phyloP scores from a whole-genome alignment of 2,329 filamentous ascomycete species.

The Metarhizium album region DNA sequence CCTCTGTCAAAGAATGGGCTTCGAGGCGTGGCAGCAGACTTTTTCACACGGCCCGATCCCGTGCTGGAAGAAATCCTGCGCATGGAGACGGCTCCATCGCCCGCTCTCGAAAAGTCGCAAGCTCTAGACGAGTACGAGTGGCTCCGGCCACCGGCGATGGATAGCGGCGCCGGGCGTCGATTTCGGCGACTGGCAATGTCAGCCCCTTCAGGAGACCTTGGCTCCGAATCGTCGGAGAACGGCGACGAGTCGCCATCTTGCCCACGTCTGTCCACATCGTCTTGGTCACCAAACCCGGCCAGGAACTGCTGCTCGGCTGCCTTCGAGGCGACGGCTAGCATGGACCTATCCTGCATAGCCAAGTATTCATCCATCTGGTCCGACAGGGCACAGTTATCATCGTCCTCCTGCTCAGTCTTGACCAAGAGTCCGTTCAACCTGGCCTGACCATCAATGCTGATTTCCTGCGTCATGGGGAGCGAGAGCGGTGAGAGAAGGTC shows the following conservation, averaged over 20 bases:
- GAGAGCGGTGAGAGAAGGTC: conserved; percentile 11
- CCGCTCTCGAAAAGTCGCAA: conserved; percentile 34
- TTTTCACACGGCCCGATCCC: conserved; percentile 26
- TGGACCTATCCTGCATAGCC: conserved; percentile 6
- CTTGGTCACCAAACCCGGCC: background rate
- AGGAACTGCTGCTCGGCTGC: conserved; percentile 4
- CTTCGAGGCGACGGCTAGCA: conserved; percentile 7
- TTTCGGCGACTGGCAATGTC: conserved; percentile 45
- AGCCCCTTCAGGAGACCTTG: conserved; percentile 39
- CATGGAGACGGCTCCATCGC: conserved; percentile 37
- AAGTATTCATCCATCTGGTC: conserved; percentile 11
- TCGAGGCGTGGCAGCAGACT: conserved; percentile 20
- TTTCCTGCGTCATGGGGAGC: conserved; percentile 2
- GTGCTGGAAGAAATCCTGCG: conserved; percentile 43
- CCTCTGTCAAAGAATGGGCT: conserved; percentile 33
- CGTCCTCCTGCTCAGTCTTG: conserved; percentile 6
- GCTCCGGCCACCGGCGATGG: conserved; percentile 33
- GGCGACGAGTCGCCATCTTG: conserved; percentile 6
- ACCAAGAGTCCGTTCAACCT: background rate
- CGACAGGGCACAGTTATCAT: conserved; percentile 8
- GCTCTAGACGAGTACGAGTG: conserved; percentile 33
- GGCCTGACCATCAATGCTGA: background rate
- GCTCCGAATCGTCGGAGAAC: conserved; percentile 13
- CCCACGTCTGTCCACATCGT: conserved; percentile 1
- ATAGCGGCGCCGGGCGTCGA: conserved; percentile 33